Conservation (phyloP, 805 yeast species). For the Yamadazyma phyllophila region DNA sequence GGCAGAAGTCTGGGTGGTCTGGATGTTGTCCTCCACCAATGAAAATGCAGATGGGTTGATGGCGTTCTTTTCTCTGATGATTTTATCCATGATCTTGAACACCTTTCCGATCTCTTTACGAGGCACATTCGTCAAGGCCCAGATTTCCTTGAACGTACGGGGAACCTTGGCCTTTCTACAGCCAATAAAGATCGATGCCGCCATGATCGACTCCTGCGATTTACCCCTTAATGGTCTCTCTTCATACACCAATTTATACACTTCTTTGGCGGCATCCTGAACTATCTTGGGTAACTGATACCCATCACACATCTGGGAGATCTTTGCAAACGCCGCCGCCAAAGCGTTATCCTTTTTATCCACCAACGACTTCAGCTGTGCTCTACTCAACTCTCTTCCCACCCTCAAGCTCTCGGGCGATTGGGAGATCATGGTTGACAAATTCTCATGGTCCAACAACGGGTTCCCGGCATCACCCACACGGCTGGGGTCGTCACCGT, state of each 20-base stretch:
- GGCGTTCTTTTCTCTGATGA: constrained; percentile 55
- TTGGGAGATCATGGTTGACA: constrained; percentile 87
- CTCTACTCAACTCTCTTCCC: constrained; percentile 87
- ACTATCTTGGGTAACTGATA: constrained; percentile 92
- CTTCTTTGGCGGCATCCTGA: constrained; percentile 97
- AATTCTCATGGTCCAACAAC: constrained; percentile 82
- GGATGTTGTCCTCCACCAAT: constrained; percentile 48
- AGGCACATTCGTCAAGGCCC: constrained; percentile 92
- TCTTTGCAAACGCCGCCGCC: constrained; percentile 84
- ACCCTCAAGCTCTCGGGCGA: constrained; percentile 80
- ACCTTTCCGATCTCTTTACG: constrained; percentile 93
- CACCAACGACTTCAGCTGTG: constrained; percentile 80
- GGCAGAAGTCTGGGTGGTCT: constrained; percentile 84
- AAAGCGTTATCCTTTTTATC: constrained; percentile 87
- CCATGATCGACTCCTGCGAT: constrained; percentile 91
- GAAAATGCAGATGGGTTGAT: constrained; percentile 42
- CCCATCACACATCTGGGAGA: constrained; percentile 96
- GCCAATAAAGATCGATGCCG: constrained; percentile 92
- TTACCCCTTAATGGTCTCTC: constrained; percentile 85
- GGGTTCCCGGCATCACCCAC: constrained; percentile 98
- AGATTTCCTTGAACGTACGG: constrained; percentile 91
- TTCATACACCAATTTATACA: constrained; percentile 86
- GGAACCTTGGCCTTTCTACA: constrained; percentile 93
- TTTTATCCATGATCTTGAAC: constrained; percentile 71
- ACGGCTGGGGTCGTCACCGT: constrained; percentile 98